Base-by-base conservation (phyloP, 2,329 filamentous ascomycete species). In the Graphilbum ipis-grandicollis region DNA sequence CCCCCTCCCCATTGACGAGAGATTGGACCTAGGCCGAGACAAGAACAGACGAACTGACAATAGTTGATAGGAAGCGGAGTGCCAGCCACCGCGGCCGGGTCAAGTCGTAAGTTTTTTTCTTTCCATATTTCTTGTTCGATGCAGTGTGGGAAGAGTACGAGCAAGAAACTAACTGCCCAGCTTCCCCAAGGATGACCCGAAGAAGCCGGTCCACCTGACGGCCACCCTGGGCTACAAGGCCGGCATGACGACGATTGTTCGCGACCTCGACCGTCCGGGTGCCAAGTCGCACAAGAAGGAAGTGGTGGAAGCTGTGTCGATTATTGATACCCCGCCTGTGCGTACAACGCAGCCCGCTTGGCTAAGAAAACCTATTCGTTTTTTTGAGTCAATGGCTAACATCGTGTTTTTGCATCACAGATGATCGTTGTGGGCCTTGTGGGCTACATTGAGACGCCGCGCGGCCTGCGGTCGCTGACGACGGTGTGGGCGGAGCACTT, bases 241-340 rank as follows among this genome's bases (percentile, higher is more conserved):
- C 62, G 90, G 90, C 65, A 98, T 98, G 90, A 94, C 85, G 65
- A 98, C 90, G 57, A 90, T 96, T 66, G 90, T 98, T 63, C 88
- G 90, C 68, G 88, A 94, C 66, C 76, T 96, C 65, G 90, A 98
- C 77, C 82, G 90, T 66, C 90, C 90, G 51, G 90, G 90, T 66
- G 90, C 90, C 57, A 98, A 98, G 79, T 76, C 90, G 66, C 85
- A 98, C 83, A 96, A 96, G 84, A 85, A 96, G 77, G 78, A 96
- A 68, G 68, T 92, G 60, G 79, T 88, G 55, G 81, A 93, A 72
- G 82, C 84, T 55, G 78, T 82, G 56, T 78, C 78, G 54, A 72
- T 90, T 62, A 75, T 92, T 68, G 79, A 86, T 69, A 93, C 84
- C 62, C 85, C 86, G 70, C 84, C 85, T 64, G 90, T 96, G 85